A percentile compares a stretch with the other conserved stretches of the same genome.
phyloP scores from a whole-genome alignment of 805 yeast species.

The Saccharomyces kudriavzevii region DNA sequence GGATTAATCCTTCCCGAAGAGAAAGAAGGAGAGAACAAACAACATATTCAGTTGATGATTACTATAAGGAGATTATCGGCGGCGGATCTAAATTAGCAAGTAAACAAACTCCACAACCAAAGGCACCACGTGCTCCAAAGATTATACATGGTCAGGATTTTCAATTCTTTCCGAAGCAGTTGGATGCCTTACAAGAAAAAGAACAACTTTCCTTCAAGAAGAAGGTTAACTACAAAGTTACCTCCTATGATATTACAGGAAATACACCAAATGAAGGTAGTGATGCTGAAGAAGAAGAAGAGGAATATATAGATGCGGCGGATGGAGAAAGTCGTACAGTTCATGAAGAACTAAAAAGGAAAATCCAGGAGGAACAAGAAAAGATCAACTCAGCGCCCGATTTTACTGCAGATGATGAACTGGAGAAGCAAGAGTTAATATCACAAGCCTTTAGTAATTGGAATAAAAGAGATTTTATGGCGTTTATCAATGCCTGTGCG shows the following conservation, averaged over 20 bases:
- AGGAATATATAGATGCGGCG: slow-evolving; percentile 3
- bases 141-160: slow-evolving; percentile 57
- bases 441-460: slow-evolving; percentile 55
- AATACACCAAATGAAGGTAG: slow-evolving; percentile 42
- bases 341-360: slow-evolving; percentile 8
- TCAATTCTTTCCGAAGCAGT: slow-evolving; percentile 57
- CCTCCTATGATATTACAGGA: slow-evolving; percentile 52
- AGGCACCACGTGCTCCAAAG: slow-evolving; percentile 54
- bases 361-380: slow-evolving; percentile 39
- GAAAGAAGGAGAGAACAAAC: slow-evolving; percentile 69
- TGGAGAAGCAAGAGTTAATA: slow-evolving; percentile 44
- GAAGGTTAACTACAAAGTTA: slow-evolving; percentile 49
- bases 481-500: slow-evolving; percentile 61
- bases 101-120: slow-evolving; percentile 36
- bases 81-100: slow-evolving; percentile 17
- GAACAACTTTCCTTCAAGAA: slow-evolving; percentile 60
- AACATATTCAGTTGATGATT: slow-evolving; percentile 67
- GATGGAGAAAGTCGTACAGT: slow-evolving; percentile 4
- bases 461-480: slow-evolving; percentile 69
- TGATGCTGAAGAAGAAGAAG: slow-evolving; percentile 40
- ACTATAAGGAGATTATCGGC: slow-evolving; percentile 59
- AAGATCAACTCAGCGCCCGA: slow-evolving; percentile 49
- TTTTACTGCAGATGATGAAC: slow-evolving; percentile 55
- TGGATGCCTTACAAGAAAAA: slow-evolving; percentile 47
- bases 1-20: slow-evolving; percentile 60